Conservation (phyloP, 1,284 basidiomycete species). For the Kalmanozyma brasiliensis region DNA sequence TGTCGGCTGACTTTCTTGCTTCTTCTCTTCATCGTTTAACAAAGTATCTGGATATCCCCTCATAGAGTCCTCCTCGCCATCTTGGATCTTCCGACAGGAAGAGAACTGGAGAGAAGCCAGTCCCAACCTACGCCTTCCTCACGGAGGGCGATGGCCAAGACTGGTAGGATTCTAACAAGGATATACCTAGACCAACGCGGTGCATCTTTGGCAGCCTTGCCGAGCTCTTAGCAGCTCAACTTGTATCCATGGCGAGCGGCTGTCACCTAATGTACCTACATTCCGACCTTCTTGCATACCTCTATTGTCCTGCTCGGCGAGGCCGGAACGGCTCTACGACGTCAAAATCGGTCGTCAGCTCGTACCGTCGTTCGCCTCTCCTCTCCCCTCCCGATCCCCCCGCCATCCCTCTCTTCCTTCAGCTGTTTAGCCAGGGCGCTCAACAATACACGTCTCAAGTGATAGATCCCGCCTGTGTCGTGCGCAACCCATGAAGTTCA, state of each 20-base stretch:
- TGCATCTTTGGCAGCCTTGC: slow-evolving; percentile 58
- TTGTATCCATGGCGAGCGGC: slow-evolving; percentile 43
- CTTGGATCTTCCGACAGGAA: slow-evolving; percentile 41
- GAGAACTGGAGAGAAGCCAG: slow-evolving; percentile 54
- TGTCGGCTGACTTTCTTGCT: slow-evolving; percentile 8
- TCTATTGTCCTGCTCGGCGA: too few relatives aligned
- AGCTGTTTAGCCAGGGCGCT: too few relatives aligned
- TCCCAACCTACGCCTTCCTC: slow-evolving; percentile 24
- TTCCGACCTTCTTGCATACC: slow-evolving; percentile 10
- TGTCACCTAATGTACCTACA: slow-evolving; percentile 56
- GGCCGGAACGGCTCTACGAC: too few relatives aligned
- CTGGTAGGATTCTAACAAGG: slow-evolving; percentile 52
- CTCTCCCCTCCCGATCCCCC: too few relatives aligned
- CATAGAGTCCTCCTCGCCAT: slow-evolving; percentile 57
- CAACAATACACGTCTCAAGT: too few relatives aligned
- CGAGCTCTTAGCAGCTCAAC: slow-evolving; percentile 18
- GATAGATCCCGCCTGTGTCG: too few relatives aligned
- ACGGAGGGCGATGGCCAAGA: slow-evolving; percentile 26
- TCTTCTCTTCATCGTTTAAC: slow-evolving; percentile 53
- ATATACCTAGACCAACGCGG: slow-evolving; percentile 49
- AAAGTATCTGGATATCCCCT: slow-evolving; percentile 53
- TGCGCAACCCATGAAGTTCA: too few relatives aligned
- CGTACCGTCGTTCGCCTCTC: too few relatives aligned
- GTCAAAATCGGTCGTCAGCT: too few relatives aligned
- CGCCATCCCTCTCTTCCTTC: too few relatives aligned